Base-by-base conservation (phyloP, 2,329 filamentous ascomycete species). In the Metarhizium humberi region DNA sequence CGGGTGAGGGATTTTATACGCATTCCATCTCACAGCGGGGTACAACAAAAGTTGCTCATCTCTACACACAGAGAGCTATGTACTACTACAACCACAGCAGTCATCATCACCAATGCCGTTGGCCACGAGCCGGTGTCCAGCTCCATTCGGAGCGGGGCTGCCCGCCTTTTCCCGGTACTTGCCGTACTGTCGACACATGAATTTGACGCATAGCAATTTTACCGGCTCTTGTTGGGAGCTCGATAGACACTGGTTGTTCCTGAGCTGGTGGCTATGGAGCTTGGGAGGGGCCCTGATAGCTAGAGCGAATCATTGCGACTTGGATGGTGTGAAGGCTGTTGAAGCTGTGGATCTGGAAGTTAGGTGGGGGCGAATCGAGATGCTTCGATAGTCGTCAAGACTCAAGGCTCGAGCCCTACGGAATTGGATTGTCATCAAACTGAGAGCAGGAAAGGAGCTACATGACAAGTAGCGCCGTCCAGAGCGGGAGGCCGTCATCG, bases 1-100 rank as follows among this genome's bases (percentile, higher is more conserved):
- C 32, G 20, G 6, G 3, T 47, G 55, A 53, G 55, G 55, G 55
- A 30, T 54, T 43, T 55, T 56, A 54, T 51, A 53, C 46, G n/a
- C 6, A 36, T 30, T 6, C 43, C 20, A 46, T 14, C 4, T 30
- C 45, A 14, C 20, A 14, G 34, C 16, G 51, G 55, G 51, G 51
- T 53, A 47, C 29, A 8, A 46, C 25, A 25, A 40, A 34, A 10
- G 43, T 52, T 25, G 20, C 43, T 25, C 43, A 46, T 13, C 7
- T 8, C 4, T 8, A 20, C 20, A 7, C n/a, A 29, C 5, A 7
- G 11, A 46, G n/a, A 46, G 5, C 14, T 43, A 43, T 18, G 16
- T 25, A 20, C 43, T 25, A 29, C 20, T 25, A 29, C 20, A 46
- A 46, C n/a, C 43, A 46, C 43, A 10, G 2, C 20, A 25, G n/a